Evolutionary conservation across 306 rosid genomes (phyloP).

Genomic region (Vigna angularis): DNA sequence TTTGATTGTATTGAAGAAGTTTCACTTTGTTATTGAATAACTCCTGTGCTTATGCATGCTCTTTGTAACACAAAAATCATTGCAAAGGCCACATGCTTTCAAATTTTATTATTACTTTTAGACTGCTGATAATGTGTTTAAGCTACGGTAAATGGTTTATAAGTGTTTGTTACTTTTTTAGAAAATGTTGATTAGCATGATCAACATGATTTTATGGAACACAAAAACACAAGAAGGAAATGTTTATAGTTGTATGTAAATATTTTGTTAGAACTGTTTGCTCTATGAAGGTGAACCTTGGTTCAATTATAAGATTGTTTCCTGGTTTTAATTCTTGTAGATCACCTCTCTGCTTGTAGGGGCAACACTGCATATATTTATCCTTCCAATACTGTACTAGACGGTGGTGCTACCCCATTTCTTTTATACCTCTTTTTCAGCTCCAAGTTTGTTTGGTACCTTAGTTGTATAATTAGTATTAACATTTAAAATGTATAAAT

Average conservation of each 20-base stretch:
- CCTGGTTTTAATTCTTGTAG: not conserved
- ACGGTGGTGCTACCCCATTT: not conserved
- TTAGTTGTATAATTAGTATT: conserved; percentile 14
- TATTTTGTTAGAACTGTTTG: conserved; percentile 14
- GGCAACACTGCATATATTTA: not conserved
- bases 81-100: conserved; percentile 4
- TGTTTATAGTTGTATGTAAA: conserved; percentile 28
- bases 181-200: conserved; percentile 18
- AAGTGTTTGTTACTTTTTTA: conserved; percentile 11
- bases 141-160: not conserved
- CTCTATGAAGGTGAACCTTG: not conserved
- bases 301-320: not conserved
- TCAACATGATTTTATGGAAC: conserved; percentile 34
- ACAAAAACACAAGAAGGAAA: conserved; percentile 26
- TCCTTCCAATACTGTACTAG: not conserved
- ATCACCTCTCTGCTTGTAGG: not conserved
- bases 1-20: not conserved
- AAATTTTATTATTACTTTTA: conserved; percentile 25
- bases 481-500: conserved; percentile 15
- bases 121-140: conserved; percentile 40
- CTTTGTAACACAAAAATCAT: conserved; percentile 9
- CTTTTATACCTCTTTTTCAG: not conserved
- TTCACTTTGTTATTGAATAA: conserved; percentile 30
- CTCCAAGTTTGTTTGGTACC: conserved; percentile 31
- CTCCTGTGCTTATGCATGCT: conserved; percentile 8